Base-by-base conservation (phyloP, 202 grass and related monocot species). In the Cymbopogon flexuosus region DNA sequence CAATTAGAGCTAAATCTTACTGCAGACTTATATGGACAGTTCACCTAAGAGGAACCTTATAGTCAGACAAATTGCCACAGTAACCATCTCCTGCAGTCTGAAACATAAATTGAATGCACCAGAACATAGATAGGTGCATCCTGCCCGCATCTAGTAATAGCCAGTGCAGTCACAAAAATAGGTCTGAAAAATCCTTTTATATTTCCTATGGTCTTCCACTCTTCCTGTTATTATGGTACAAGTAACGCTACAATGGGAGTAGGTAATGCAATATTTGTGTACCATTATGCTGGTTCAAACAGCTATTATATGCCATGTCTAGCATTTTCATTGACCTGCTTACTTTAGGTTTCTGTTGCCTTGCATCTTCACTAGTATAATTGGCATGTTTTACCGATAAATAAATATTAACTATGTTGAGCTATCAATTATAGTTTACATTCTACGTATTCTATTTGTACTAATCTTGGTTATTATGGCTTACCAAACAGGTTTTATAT, bases 401-500 rank as follows among this genome's bases (percentile, higher is more conserved):
- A 18, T 41, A 42, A 22, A 58, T 84, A 45, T 65, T 31, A 65
- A 47, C 15, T 45, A 29, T 64, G 4, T 7, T 12, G 0, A 16
- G 3, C 8, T 66, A 70, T 45, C 24, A 58, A 43, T 3, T 46
- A 1, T 24, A 21, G 62, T 65, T 3, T 62, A 15, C 35, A 46
- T 68, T 45, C 57, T 60, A 24, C 3, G 0, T 65, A 11, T 80
- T 65, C 30, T 79, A 37, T 22, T 36, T 81, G 34, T 60, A 71
- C 61, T 72, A 52, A 27, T 77, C 8, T 62, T 51, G 65, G 45
- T 37, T 80, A 73, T 47, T 62, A 39, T 78, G 14, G 3, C 39
- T 73, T 61, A 8, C 49, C 24, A 68, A 68, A 74, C 62, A 91
- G 90, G 86, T 95, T 71, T 81, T 98, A 75, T 98, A 92, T 82